Conservation (phyloP, 1,284 basidiomycete species). For the Trametes sp. region DNA sequence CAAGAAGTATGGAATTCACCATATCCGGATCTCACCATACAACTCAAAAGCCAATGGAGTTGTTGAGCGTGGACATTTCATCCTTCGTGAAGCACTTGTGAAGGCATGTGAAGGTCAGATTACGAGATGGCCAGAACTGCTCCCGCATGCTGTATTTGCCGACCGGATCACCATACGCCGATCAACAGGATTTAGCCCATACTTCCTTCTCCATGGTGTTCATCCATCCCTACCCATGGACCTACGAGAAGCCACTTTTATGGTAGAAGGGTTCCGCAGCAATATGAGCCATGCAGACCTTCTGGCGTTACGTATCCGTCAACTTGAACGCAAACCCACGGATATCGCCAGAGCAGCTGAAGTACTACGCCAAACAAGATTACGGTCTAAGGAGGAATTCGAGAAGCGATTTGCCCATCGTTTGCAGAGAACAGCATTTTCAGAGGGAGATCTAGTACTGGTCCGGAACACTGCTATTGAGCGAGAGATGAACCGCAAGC, state of each 20-base stretch:
- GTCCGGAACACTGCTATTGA: constrained; percentile 6
- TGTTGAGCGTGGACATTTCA: constrained; percentile 17
- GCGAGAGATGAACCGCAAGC: not conserved
- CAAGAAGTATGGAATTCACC: constrained; percentile 8
- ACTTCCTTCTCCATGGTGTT: constrained; percentile 18
- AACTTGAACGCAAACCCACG: not conserved
- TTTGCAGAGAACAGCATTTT: not conserved
- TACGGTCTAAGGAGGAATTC: constrained; percentile 7
- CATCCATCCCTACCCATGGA: constrained; percentile 18
- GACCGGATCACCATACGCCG: constrained; percentile 1
- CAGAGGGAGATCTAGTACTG: not conserved
- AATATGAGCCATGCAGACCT: constrained; percentile 4
- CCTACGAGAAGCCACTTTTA: constrained; percentile 12
- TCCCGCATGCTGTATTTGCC: constrained; percentile 1
- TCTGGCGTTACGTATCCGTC: constrained; percentile 5
- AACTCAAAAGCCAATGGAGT: constrained; percentile 21
- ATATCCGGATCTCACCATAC: constrained; percentile 22
- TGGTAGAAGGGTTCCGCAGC: constrained; percentile 13
- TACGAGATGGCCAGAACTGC: constrained; percentile 1
- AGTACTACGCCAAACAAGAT: not conserved
- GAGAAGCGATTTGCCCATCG: constrained; percentile 7
- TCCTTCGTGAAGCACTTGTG: constrained; percentile 16
- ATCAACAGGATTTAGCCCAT: constrained; percentile 18
- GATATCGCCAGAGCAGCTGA: not conserved
- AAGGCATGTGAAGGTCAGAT: constrained; percentile 17